Conservation (phyloP, 495 filamentous ascomycete genomes). For the Geoglossum glabrum region DNA sequence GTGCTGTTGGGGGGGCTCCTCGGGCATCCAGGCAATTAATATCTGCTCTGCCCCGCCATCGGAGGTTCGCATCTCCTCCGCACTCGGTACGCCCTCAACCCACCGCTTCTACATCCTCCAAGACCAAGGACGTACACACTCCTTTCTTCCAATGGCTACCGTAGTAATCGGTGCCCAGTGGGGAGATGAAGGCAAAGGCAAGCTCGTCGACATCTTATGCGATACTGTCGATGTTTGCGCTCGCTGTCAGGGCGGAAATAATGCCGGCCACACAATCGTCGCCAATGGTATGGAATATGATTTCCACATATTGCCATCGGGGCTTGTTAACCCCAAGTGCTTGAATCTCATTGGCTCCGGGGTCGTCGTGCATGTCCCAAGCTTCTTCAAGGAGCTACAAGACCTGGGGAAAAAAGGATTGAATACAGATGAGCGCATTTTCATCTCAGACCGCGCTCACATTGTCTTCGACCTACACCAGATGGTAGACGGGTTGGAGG, state of each 20-base stretch:
- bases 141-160: constrained; percentile 27
- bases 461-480: constrained; percentile 71
- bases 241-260: constrained; percentile 51
- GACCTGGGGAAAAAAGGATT: constrained; percentile 54
- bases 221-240: constrained; percentile 34
- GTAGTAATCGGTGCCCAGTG: constrained; percentile 44
- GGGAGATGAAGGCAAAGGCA: constrained; percentile 61
- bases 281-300: constrained; percentile 39
- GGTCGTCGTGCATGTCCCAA: constrained; percentile 65
- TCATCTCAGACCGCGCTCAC: constrained; percentile 65
- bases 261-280: constrained; percentile 37
- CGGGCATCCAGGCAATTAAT: too few species aligned
- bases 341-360: constrained; percentile 75
- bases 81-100: too few species aligned
- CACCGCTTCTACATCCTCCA: too few species aligned
- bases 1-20: too few species aligned
- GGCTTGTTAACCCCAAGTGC: constrained; percentile 55
- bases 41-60: too few species aligned
- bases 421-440: constrained; percentile 42
- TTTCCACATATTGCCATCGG: constrained; percentile 55
- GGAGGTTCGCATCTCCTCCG: too few species aligned
- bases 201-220: constrained; percentile 47
- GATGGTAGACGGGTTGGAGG: constrained; percentile 64
- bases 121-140: too few species aligned
- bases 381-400: constrained; percentile 73